Evolutionary conservation across 1,284 basidiomycete species (phyloP).

Genomic region (Ceratobasidium sp.): DNA sequence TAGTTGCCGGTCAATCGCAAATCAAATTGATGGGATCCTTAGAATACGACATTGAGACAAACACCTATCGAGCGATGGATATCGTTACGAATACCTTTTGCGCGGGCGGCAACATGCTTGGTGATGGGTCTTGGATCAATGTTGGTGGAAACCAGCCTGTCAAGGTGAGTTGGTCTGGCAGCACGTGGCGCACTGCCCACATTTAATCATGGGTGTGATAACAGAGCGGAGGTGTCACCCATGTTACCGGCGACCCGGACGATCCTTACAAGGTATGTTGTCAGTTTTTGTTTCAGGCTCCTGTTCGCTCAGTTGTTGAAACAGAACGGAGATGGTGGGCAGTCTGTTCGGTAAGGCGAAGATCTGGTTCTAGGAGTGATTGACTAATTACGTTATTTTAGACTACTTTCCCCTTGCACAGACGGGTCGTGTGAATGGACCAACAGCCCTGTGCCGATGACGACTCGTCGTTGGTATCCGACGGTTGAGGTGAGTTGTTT

Average conservation of each 20-base stretch:
- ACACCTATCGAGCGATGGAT: conserved; percentile 68
- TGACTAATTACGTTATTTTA: conserved; percentile 58
- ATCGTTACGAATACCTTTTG: conserved; percentile 87
- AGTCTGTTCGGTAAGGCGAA: conserved; percentile 44
- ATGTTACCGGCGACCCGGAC: conserved; percentile 41
- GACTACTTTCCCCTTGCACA: conserved; percentile 50
- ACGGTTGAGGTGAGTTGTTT: conserved; percentile 60
- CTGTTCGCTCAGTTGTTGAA: background rate
- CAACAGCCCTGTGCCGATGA: conserved; percentile 42
- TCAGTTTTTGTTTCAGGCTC: conserved; percentile 54
- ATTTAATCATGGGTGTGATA: conserved; percentile 52
- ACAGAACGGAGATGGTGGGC: conserved; percentile 46
- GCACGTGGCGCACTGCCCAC: conserved; percentile 39
- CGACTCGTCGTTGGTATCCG: conserved; percentile 50
- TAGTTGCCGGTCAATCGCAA: too few species aligned
- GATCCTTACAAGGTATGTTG: conserved; percentile 51
- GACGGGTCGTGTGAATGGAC: conserved; percentile 47
- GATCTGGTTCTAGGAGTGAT: background rate
- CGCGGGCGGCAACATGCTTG: conserved; percentile 68
- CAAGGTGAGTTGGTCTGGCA: conserved; percentile 27
- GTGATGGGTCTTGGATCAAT: conserved; percentile 64
- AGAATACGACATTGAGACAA: conserved; percentile 62
- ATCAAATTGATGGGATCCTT: conserved; percentile 51
- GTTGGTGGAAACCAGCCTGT: conserved; percentile 70
- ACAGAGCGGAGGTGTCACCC: conserved; percentile 49